phyloP scores from a whole-genome alignment of 176 grass and related monocot species.

The Stipa capillata region DNA sequence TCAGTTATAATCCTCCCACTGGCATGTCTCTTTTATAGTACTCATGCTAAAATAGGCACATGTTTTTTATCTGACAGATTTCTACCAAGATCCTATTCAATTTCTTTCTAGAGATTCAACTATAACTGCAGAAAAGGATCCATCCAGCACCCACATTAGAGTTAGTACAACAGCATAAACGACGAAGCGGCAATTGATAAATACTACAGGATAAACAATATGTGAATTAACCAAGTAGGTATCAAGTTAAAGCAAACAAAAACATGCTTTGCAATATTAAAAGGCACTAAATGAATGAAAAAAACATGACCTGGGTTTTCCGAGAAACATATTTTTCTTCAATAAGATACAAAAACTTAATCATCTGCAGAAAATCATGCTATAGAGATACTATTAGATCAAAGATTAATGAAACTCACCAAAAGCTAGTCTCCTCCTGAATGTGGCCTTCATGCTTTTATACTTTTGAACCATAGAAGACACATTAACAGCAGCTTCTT shows the following conservation, averaged over 20 bases:
- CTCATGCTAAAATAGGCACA: background rate
- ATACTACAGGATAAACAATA: background rate
- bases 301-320: background rate
- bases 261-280: background rate
- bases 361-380: background rate
- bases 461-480: conserved; percentile 96
- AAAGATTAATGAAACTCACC: conserved; percentile 46
- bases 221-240: background rate
- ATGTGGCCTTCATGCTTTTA: conserved; percentile 73
- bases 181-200: background rate
- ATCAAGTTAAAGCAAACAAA: conserved; percentile 1
- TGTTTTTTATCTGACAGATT: background rate
- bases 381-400: background rate
- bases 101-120: background rate
- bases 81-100: conserved; percentile 2
- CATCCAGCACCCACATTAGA: background rate
- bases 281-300: background rate
- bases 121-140: background rate
- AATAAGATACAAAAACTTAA: conserved; percentile 1
- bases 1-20: conserved; percentile 3
- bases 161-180: background rate
- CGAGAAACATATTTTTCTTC: background rate
- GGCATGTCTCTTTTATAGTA: background rate
- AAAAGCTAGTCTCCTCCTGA: conserved; percentile 87
- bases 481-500: conserved; percentile 50